These are phyloP conservation scores for Yarrowia bubula DNA, from an alignment of 805 yeast genomes.

Conservation along the genomic window DNA sequence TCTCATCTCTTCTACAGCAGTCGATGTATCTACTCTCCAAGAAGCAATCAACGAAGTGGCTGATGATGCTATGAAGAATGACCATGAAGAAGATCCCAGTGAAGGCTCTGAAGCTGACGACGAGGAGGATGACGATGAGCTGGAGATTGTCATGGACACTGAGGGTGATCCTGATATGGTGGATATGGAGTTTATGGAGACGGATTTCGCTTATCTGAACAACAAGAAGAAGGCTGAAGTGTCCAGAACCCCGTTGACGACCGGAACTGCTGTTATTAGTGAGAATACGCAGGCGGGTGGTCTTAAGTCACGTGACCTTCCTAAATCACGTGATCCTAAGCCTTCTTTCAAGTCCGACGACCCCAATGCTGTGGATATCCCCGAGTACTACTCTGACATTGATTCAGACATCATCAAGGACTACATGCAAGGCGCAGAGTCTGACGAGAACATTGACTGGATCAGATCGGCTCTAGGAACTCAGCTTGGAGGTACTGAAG, in stretches of 20 bases:
- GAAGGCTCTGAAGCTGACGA: constrained; percentile 3
- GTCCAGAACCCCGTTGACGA: not conserved
- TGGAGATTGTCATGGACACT: constrained; percentile 4
- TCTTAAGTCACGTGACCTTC: too few species aligned
- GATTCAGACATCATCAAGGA: not conserved
- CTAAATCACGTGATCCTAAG: too few species aligned
- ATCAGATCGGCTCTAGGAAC: constrained; percentile 12
- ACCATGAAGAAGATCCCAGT: not conserved
- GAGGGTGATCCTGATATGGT: constrained; percentile 18
- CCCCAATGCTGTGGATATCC: not conserved
- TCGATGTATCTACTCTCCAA: constrained; percentile 2
- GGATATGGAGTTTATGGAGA: constrained; percentile 22
- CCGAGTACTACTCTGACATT: constrained; percentile 17
- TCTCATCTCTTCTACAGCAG: not conserved
- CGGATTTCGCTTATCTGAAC: constrained; percentile 18
- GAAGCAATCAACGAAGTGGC: constrained; percentile 14
- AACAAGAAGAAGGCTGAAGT: not conserved
- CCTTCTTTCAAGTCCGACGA: not conserved
- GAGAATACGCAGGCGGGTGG: not conserved
- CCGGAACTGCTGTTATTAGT: not conserved
- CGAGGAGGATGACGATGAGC: not conserved
- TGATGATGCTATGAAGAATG: not conserved
- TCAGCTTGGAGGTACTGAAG: constrained; percentile 10
- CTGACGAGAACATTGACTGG: constrained; percentile 17
- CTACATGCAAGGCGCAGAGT: constrained; percentile 3